Evolutionary conservation across 495 filamentous ascomycete genomes (phyloP).

Genomic region (Sporormia fimetaria): DNA sequence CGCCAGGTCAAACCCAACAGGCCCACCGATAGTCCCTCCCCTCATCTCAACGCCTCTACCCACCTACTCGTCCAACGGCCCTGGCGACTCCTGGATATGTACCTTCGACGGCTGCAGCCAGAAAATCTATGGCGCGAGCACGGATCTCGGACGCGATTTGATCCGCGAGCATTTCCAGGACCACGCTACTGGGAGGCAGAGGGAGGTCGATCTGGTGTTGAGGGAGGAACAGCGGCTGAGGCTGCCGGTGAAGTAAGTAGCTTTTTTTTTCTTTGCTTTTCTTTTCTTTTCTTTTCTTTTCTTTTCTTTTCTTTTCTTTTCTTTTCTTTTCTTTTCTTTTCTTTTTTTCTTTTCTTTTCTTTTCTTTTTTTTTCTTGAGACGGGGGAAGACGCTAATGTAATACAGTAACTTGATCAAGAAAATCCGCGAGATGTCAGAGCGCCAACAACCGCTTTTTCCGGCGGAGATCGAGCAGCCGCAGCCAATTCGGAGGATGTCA

Average conservation of each 20-base stretch:
- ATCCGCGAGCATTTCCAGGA: slow-evolving; percentile 54
- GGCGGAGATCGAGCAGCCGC: too few species aligned
- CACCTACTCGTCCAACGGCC: slow-evolving; percentile 39
- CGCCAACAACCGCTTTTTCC: slow-evolving; percentile 11
- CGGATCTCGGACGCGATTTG: slow-evolving; percentile 43
- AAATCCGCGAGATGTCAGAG: slow-evolving; percentile 27
- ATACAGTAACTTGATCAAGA: slow-evolving; percentile 28
- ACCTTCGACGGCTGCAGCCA: slow-evolving; percentile 55
- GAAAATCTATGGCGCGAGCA: slow-evolving; percentile 48
- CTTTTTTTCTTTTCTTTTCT: too few species aligned
- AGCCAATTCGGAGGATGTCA: too few species aligned
- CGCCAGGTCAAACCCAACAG: slow-evolving; percentile 16
- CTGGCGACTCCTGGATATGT: slow-evolving; percentile 60
- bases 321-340: too few species aligned
- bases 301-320: slow-evolving; percentile 9
- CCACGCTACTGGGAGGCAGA: slow-evolving; percentile 51
- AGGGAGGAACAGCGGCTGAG: slow-evolving; percentile 39
- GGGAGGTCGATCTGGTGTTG: slow-evolving; percentile 47
- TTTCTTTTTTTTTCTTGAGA: too few species aligned
- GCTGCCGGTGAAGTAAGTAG: slow-evolving; percentile 47
- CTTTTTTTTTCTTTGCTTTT: not conserved
- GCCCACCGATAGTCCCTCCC: slow-evolving; percentile 17
- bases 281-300: slow-evolving; percentile 17
- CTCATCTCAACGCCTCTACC: slow-evolving; percentile 37
- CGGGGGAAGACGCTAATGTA: too few species aligned